These are phyloP conservation scores for Cynanchum wilfordii DNA, from an alignment of 257 asterid genomes.

Conservation along the genomic window DNA sequence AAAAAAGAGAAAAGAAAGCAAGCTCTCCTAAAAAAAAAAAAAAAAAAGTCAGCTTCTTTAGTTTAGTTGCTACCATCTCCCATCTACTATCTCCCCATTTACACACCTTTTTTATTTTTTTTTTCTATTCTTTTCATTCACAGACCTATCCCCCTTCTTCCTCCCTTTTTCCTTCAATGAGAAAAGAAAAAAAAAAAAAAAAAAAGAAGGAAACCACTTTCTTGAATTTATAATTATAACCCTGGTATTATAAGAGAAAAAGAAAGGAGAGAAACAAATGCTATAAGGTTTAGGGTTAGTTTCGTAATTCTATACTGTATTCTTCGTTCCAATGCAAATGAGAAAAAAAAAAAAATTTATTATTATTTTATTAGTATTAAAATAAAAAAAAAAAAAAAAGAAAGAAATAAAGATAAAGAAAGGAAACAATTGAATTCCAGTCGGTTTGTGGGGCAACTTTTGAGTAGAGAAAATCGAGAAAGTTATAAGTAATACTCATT, in stretches of 20 bases:
- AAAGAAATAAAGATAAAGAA: too few relatives aligned
- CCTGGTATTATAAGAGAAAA: background rate
- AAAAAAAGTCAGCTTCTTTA: background rate
- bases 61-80: background rate
- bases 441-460: constrained; percentile 12
- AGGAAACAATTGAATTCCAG: constrained; percentile 12
- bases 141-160: background rate
- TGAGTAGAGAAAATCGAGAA: constrained; percentile 3
- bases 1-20: too few relatives aligned
- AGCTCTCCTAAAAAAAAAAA: too few relatives aligned
- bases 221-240: background rate
- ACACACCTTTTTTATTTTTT: background rate
- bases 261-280: too few relatives aligned
- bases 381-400: background rate
- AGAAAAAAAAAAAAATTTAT: too few relatives aligned
- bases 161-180: background rate
- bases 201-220: too few relatives aligned
- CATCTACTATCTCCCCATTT: background rate
- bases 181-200: background rate
- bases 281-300: background rate
- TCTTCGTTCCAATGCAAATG: background rate
- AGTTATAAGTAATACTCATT: background rate
- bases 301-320: background rate
- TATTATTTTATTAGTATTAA: too few relatives aligned
- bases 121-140: background rate